These are phyloP conservation scores for Lachnellula cervina DNA, from an alignment of 2,329 filamentous ascomycete genomes.

Conservation along the genomic window DNA sequence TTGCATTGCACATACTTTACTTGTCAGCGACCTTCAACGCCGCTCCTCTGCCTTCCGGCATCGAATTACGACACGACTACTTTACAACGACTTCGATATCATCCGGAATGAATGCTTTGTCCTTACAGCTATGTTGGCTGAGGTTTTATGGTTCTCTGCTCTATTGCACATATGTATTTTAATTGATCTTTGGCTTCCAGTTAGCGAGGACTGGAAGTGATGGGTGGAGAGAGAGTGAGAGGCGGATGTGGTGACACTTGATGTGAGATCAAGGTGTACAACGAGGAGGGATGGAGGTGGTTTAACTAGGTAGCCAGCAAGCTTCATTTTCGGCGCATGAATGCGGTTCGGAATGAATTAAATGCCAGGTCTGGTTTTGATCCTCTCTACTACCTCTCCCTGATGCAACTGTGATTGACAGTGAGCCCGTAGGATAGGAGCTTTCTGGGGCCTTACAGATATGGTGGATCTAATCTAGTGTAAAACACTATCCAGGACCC, in stretches of 20 bases:
- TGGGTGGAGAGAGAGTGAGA: background rate
- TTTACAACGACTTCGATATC: background rate
- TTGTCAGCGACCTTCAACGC: slow-evolving; percentile 13
- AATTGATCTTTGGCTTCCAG: background rate
- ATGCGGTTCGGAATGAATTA: background rate
- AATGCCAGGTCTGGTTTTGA: background rate
- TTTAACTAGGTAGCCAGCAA: background rate
- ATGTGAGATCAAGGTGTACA: background rate
- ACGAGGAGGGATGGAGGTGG: background rate
- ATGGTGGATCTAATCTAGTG: too few relatives aligned
- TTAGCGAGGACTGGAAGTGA: background rate
- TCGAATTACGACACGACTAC: background rate
- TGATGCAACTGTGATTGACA: background rate
- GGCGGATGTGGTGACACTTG: too few relatives aligned
- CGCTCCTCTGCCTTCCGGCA: slow-evolving; percentile 5
- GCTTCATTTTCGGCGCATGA: background rate
- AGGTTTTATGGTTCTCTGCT: slow-evolving; percentile 2
- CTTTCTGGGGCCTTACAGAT: too few relatives aligned
- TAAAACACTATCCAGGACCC: too few relatives aligned
- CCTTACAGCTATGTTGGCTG: background rate
- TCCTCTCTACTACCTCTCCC: background rate
- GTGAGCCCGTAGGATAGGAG: background rate
- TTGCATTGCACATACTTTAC: slow-evolving; percentile 16
- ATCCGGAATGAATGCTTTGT: background rate
- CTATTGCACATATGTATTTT: slow-evolving; percentile 12